These are phyloP conservation scores for Hypoxylon perforatum DNA, from an alignment of 495 filamentous ascomycete genomes.

Conservation along the genomic window DNA sequence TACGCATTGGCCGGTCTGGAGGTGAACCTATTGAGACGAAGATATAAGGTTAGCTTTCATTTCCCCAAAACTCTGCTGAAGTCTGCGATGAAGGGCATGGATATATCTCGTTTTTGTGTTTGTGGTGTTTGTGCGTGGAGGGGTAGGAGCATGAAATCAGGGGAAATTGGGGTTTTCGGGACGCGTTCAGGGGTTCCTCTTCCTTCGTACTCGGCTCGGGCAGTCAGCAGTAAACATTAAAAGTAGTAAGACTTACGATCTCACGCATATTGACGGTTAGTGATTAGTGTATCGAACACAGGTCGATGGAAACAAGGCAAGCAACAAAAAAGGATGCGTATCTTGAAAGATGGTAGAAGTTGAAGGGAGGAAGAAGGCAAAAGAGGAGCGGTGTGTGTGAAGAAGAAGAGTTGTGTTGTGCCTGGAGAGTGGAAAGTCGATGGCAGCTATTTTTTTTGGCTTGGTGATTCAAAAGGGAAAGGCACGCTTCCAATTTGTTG, in stretches of 20 bases:
- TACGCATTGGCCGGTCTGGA: conserved; percentile 99
- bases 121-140: conserved; percentile 48
- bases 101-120: not conserved
- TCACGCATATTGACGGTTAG: conserved; percentile 81
- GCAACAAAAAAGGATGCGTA: conserved; percentile 44
- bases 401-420: conserved; percentile 37
- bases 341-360: conserved; percentile 41
- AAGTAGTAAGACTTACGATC: conserved; percentile 74
- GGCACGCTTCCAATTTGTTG: conserved; percentile 30
- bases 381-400: conserved; percentile 45
- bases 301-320: conserved; percentile 33
- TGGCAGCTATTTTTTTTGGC: conserved; percentile 39
- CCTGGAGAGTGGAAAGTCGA: conserved; percentile 34
- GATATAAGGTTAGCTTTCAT: conserved; percentile 49
- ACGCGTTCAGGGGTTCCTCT: conserved; percentile 69
- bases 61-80: not conserved
- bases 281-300: conserved; percentile 43
- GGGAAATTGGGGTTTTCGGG: conserved; percentile 54
- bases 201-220: conserved; percentile 69
- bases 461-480: conserved; percentile 39
- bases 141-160: conserved; percentile 47
- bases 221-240: conserved; percentile 69
- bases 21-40: conserved; percentile 80
- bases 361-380: conserved; percentile 33
- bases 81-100: not conserved